phyloP scores from a whole-genome alignment of 2,329 filamentous ascomycete species.

The Aspergillus arachidicola region DNA sequence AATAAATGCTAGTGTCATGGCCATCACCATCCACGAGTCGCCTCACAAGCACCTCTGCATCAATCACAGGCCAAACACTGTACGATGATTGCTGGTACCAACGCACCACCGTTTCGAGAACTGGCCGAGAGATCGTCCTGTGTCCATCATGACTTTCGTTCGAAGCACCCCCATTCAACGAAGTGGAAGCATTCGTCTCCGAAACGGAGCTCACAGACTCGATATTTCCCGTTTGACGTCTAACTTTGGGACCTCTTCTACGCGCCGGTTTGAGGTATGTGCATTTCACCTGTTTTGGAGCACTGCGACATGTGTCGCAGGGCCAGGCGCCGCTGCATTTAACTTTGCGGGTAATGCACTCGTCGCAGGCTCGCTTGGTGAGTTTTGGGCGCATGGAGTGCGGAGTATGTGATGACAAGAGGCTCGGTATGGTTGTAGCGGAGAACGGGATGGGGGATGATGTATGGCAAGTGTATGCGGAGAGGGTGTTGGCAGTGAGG shows the following conservation, averaged over 20 bases:
- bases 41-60: constrained; percentile 22
- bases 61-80: constrained; percentile 33
- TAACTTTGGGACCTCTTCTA: constrained; percentile 31
- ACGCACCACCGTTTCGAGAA: constrained; percentile 21
- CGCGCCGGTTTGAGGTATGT: constrained; percentile 31
- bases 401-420: neutral
- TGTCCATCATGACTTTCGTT: neutral
- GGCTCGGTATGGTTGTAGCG: neutral
- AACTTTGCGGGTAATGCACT: constrained; percentile 34
- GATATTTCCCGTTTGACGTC: constrained; percentile 10
- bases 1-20: constrained; percentile 14
- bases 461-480: neutral
- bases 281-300: constrained; percentile 24
- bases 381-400: constrained; percentile 17
- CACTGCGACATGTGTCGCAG: constrained; percentile 29
- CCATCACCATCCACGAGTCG: constrained; percentile 9
- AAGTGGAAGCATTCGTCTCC: neutral
- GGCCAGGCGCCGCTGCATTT: constrained; percentile 33
- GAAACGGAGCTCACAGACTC: neutral
- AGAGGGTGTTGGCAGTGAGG: neutral
- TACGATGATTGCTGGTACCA: constrained; percentile 30
- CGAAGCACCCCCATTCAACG: neutral
- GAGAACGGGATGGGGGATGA: neutral
- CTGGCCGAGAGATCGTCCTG: constrained; percentile 12
- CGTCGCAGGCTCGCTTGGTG: constrained; percentile 34